These are phyloP conservation scores for Wickerhamiella pararugosa DNA, from an alignment of 1,139 yeast genomes.

Conservation along the genomic window DNA sequence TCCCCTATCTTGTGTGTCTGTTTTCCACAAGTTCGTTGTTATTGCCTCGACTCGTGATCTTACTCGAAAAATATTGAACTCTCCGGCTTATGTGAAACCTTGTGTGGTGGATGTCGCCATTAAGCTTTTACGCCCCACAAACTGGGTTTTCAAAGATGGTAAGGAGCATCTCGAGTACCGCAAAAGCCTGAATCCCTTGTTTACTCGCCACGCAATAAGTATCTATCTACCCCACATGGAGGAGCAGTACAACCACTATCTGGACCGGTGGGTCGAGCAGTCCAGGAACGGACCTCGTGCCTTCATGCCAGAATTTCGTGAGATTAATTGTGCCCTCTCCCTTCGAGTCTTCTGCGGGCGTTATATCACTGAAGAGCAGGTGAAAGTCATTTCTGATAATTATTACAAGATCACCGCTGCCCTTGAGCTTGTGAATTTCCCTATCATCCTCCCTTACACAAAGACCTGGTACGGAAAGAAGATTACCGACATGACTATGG, in stretches of 20 bases:
- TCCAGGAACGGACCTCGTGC: slow-evolving; percentile 45
- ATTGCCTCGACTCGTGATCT: slow-evolving; percentile 85
- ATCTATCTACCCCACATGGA: slow-evolving; percentile 76
- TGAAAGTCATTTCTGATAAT: slow-evolving; percentile 75
- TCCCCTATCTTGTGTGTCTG: slow-evolving; percentile 86
- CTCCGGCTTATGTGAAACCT: slow-evolving; percentile 83
- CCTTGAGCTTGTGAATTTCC: slow-evolving; percentile 90
- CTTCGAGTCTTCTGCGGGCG: slow-evolving; percentile 91
- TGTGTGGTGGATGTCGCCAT: slow-evolving; percentile 96
- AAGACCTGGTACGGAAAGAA: slow-evolving; percentile 96
- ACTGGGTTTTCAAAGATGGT: slow-evolving; percentile 97
- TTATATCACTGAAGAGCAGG: slow-evolving; percentile 81
- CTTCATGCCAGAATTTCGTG: slow-evolving; percentile 89
- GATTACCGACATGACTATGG: slow-evolving; percentile 89
- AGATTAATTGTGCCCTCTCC: slow-evolving; percentile 85
- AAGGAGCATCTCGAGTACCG: slow-evolving; percentile 90
- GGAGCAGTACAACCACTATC: slow-evolving; percentile 63
- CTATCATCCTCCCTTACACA: slow-evolving; percentile 86
- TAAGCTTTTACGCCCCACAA: slow-evolving; percentile 81
- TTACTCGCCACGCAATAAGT: slow-evolving; percentile 70
- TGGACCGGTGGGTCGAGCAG: slow-evolving; percentile 31
- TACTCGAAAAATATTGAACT: slow-evolving; percentile 73
- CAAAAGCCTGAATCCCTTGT: slow-evolving; percentile 75
- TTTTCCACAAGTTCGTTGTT: slow-evolving; percentile 93
- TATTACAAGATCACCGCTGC: slow-evolving; percentile 89